Evolutionary conservation across 805 yeast species (phyloP), one percentile per base, ranked within the genome.

Genomic region (Candida orba): DNA sequence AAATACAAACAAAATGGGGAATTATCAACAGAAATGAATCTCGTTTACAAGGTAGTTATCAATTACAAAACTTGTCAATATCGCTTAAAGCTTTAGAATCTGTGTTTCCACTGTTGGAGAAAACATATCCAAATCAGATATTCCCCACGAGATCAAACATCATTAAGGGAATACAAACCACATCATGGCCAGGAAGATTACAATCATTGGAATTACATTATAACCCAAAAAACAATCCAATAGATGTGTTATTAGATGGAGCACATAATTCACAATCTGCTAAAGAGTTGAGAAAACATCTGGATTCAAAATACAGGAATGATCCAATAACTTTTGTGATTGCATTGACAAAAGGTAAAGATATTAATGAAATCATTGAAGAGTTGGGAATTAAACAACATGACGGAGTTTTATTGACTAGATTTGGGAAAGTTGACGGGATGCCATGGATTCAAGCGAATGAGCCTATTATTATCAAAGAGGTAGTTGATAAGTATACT

Each of bases 191-290:
- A 0, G 98, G 97, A 1, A 67, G 99, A 47, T 64, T 93, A 41
- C 96, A 93, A 54, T 47, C 57, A 25, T 25, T 76, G 13, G 47
- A 62, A 4, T 52, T 70, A n/a, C 50, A 56, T 8, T 52, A 58
- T 13, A 45, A 55, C 2, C 41, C 63, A 1, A 40, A 41, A 1
- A 9, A 10, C 8, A 52, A 49, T 7, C 40, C 60, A 3, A 41
- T 69, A 1, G 49, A 53, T 1, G 60, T 79, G 0, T 62, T 93
- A 4, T 56, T 93, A 2, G 98, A 91, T 64, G 98, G 98, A 3
- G 97, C 98, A 0, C 98, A 93, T 60, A 93, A 93, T 58, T 79
- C 78, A 6, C 78, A 81, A 47, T 95, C 97, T 0, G 93, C 96
- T 0, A 62, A 65, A n/a, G 87, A 84, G 54, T 66, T 93, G 27